Evolutionary conservation across 2,329 filamentous ascomycete genomes (phyloP).

Genomic region (Fusarium sp.): DNA sequence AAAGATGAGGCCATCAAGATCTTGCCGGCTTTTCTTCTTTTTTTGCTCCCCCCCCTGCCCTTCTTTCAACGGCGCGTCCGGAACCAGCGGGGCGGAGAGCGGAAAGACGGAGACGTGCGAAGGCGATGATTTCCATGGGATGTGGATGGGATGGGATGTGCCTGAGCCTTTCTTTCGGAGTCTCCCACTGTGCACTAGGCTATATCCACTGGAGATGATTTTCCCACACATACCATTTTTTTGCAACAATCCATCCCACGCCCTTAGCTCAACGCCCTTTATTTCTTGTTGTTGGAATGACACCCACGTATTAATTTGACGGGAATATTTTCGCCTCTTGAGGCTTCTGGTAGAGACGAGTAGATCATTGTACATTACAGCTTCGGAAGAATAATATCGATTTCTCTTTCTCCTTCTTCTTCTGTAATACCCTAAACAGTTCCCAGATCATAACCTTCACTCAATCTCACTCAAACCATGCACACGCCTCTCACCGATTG

Average conservation of each 20-base stretch:
- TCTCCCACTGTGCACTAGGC: neutral
- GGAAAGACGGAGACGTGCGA: slow-evolving; percentile 13
- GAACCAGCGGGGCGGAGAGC: slow-evolving; percentile 28
- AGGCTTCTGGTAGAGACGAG: neutral
- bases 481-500: slow-evolving; percentile 3
- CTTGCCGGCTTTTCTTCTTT: neutral
- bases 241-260: slow-evolving; percentile 21
- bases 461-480: neutral
- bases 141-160: neutral
- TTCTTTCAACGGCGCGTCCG: slow-evolving; percentile 16
- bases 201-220: slow-evolving; percentile 22
- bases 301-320: neutral
- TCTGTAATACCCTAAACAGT: neutral
- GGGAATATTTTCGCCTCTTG: neutral
- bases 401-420: neutral
- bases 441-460: neutral
- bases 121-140: neutral
- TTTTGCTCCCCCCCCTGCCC: neutral
- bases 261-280: neutral
- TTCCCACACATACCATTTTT: slow-evolving; percentile 17
- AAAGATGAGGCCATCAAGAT: neutral
- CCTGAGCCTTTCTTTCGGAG: neutral
- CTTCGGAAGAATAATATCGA: neutral
- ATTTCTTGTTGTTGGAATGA: neutral
- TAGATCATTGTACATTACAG: neutral